Evolutionary conservation across 1,139 yeast species (phyloP).

Genomic region (Candida gigantensis): DNA sequence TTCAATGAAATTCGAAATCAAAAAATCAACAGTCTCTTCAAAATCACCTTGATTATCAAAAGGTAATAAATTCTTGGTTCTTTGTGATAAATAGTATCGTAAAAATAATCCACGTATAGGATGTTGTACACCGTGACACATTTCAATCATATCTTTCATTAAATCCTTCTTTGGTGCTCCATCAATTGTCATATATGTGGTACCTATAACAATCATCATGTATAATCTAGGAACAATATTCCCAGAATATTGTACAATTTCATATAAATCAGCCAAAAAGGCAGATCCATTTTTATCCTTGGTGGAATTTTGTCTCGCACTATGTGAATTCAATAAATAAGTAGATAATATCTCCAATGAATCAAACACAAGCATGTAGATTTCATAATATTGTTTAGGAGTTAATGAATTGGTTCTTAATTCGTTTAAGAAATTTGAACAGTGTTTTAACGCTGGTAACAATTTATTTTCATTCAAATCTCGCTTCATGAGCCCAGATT

Average conservation of each 20-base stretch:
- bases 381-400: conserved; percentile 93
- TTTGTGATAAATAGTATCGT: conserved; percentile 83
- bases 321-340: conserved; percentile 67
- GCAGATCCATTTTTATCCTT: conserved; percentile 37
- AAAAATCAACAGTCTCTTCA: conserved; percentile 68
- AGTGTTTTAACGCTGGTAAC: conserved; percentile 87
- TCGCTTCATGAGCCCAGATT: conserved; percentile 74
- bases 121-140: conserved; percentile 98
- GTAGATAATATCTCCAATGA: conserved; percentile 70
- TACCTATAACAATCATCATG: conserved; percentile 93
- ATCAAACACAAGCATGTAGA: conserved; percentile 84
- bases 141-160: conserved; percentile 94
- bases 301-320: conserved; percentile 24
- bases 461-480: conserved; percentile 70
- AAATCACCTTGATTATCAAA: conserved; percentile 46
- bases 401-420: conserved; percentile 72
- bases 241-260: conserved; percentile 92
- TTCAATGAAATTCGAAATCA: conserved; percentile 85
- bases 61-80: conserved; percentile 74
- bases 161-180: conserved; percentile 85
- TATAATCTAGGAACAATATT: conserved; percentile 90
- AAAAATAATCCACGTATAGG: conserved; percentile 89
- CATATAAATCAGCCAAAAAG: conserved; percentile 88
- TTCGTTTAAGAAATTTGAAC: conserved; percentile 80
- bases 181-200: conserved; percentile 76